Evolutionary conservation across 352 stramenopile genomes (phyloP).

Genomic region (Phytophthora agathidicida): DNA sequence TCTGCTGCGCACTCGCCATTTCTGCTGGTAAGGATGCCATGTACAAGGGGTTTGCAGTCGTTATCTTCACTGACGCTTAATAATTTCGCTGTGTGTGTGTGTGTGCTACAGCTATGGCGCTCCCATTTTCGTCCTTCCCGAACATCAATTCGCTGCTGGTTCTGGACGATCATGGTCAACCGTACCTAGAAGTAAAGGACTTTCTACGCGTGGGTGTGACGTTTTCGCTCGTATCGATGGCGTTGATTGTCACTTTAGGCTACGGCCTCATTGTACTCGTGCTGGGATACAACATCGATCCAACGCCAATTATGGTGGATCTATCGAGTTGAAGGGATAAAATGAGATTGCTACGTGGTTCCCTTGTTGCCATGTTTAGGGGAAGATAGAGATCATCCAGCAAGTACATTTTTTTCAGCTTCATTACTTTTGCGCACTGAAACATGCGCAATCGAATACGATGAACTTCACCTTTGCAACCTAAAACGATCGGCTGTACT

Average conservation of each 20-base stretch:
- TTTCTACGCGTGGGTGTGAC: constrained; percentile 87
- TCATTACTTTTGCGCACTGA: constrained; percentile 5
- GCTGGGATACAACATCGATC: constrained; percentile 77
- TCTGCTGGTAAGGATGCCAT: constrained; percentile 70
- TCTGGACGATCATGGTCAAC: constrained; percentile 88
- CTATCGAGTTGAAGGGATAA: constrained; percentile 18
- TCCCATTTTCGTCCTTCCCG: constrained; percentile 93
- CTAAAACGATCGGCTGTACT: constrained; percentile 95
- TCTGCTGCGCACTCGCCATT: constrained; percentile 85
- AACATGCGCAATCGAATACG: constrained; percentile 23
- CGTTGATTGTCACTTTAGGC: constrained; percentile 86
- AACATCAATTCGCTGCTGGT: constrained; percentile 94
- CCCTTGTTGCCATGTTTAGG: background rate
- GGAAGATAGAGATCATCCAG: constrained; percentile 21
- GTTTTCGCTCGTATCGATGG: constrained; percentile 85
- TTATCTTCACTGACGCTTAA: background rate
- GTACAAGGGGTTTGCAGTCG: background rate
- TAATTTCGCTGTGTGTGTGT: constrained; percentile 1
- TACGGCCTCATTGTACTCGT: constrained; percentile 86
- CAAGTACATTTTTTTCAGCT: constrained; percentile 12
- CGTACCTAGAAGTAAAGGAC: constrained; percentile 88
- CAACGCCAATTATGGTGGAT: constrained; percentile 38
- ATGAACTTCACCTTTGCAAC: constrained; percentile 12
- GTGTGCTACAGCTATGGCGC: constrained; percentile 72
- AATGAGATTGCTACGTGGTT: constrained; percentile 13